Conservation (phyloP, 2,329 filamentous ascomycete species). For the Domatiomyces catenatus region DNA sequence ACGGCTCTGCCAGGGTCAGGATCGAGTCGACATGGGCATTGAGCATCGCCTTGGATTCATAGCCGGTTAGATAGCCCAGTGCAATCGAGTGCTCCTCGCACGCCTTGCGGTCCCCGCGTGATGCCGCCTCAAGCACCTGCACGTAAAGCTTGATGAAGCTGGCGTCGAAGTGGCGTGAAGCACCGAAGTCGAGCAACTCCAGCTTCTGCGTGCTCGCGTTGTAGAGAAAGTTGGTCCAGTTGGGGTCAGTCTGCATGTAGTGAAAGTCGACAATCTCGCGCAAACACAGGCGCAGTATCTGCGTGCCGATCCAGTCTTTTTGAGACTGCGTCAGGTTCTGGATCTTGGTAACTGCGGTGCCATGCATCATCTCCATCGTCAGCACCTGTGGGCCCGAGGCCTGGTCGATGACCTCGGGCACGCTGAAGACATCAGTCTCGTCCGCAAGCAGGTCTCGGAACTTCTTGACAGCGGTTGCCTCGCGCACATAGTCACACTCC, state of each 20-base stretch:
- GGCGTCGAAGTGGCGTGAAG: slow-evolving; percentile 68
- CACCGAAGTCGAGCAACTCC: slow-evolving; percentile 90
- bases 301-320: slow-evolving; percentile 88
- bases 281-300: slow-evolving; percentile 79
- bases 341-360: slow-evolving; percentile 70
- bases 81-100: slow-evolving; percentile 56
- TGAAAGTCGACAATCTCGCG: slow-evolving; percentile 87
- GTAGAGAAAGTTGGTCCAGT: slow-evolving; percentile 98
- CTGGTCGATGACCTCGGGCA: slow-evolving; percentile 62
- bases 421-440: slow-evolving; percentile 58
- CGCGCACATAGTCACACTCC: slow-evolving; percentile 91
- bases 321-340: slow-evolving; percentile 63
- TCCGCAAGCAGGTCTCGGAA: slow-evolving; percentile 66
- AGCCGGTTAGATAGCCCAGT: slow-evolving; percentile 82
- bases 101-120: slow-evolving; percentile 47
- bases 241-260: slow-evolving; percentile 98
- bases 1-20: slow-evolving; percentile 82
- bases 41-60: slow-evolving; percentile 72
- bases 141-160: slow-evolving; percentile 71
- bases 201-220: slow-evolving; percentile 57
- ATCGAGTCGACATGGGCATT: slow-evolving; percentile 82
- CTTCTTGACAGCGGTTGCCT: slow-evolving; percentile 62
- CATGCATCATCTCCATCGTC: slow-evolving; percentile 84
- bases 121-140: slow-evolving; percentile 63
- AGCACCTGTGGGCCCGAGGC: slow-evolving; percentile 75